Evolutionary conservation across 2,329 filamentous ascomycete genomes (phyloP), one percentile per base, ranked within the genome.

Genomic region (Hypocreales sp.): DNA sequence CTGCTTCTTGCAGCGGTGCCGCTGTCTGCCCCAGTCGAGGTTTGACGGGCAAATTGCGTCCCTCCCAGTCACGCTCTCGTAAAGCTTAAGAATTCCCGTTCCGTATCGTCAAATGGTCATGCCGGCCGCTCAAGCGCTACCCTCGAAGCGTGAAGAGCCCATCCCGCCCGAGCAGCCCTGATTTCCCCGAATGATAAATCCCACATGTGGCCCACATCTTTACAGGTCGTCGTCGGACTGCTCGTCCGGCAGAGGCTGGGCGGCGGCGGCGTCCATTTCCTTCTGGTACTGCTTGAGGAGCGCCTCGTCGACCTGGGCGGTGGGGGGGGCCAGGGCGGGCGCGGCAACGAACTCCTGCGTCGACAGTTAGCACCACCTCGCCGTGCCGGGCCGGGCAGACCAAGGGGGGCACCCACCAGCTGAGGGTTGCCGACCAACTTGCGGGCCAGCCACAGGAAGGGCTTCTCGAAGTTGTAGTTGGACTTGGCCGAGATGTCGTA

Each of bases 381-480:
- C n/a, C n/a, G n/a, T n/a, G n/a, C n/a, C n/a, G n/a, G n/a, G 7
- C 15, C n/a, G 4, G 16, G 15, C 15, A 15, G 9, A 12, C 10
- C 13, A 10, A 14, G 7, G 20, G 22, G 16, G 16, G 3, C 26
- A 38, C 40, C 26, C 36, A 39, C 35, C 26, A 46, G 38, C 26
- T 38, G 33, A 48, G 82, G 68, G 72, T 95, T 95, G 60, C 87
- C 90, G 46, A 93, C 86, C 33, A 98, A 77, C 77, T 98, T 98
- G 60, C 90, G 78, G 45, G 86, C 87, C 48, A 98, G 79, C 90
- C 90, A 95, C 48, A 95, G 79, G 82, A 98, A 95, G 39, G 87
- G 87, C 76, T 95, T 98, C 78, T 95, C 87, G 61, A 95, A 95
- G 77, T 95, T 95, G 69, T 98, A 95, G 73, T 95, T 95, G 53